These are phyloP conservation scores for Symbiodinium pilosum DNA, from an alignment of 73 alveolate genomes.

Conservation along the genomic window DNA sequence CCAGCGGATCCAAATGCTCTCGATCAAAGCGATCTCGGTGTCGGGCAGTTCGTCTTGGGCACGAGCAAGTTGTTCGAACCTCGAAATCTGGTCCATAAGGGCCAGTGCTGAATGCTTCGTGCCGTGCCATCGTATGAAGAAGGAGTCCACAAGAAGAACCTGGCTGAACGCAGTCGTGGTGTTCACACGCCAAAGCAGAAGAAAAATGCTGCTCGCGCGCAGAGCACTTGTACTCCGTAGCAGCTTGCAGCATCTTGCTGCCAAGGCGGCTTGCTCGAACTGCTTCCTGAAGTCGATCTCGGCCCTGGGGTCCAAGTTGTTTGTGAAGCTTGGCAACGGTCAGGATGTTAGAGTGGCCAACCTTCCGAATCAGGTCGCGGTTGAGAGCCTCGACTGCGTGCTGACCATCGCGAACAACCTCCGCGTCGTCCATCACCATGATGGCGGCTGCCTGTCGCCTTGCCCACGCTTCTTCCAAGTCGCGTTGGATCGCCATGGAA, in stretches of 20 bases:
- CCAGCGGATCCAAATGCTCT: background rate
- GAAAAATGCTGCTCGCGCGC: background rate
- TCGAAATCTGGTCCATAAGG: background rate
- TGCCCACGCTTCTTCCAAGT: background rate
- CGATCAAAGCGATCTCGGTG: background rate
- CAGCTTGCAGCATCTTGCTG: background rate
- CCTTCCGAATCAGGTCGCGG: background rate
- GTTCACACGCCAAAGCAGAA: background rate
- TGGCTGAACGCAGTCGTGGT: conserved; percentile 4
- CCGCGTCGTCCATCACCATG: background rate
- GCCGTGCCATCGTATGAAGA: background rate
- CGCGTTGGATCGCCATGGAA: background rate
- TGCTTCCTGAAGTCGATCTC: background rate
- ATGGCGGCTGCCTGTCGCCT: background rate
- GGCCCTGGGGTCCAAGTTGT: conserved; percentile 24
- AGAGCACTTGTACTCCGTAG: background rate
- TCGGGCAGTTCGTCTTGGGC: background rate
- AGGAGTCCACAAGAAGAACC: background rate
- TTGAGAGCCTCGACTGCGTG: background rate
- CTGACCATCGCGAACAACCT: background rate
- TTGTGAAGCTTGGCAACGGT: background rate
- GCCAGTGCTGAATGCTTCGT: background rate
- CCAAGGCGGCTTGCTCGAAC: background rate
- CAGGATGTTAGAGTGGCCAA: background rate
- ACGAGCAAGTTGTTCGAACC: background rate